Base-by-base conservation (phyloP, 1,284 basidiomycete genomes). In the Schizophyllum amplum region DNA sequence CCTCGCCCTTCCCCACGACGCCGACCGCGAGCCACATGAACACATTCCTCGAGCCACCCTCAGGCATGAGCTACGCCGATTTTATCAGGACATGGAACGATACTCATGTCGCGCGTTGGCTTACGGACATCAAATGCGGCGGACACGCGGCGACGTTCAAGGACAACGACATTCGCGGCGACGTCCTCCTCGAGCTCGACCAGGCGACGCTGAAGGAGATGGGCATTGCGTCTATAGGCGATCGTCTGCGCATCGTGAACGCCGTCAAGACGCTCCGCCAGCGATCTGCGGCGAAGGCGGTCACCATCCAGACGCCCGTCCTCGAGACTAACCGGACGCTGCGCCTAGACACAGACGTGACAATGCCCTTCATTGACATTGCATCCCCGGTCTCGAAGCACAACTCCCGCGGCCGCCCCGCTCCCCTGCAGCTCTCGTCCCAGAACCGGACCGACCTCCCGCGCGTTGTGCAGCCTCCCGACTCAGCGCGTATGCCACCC, bases 181-280 rank as follows among this genome's bases (percentile, higher is more conserved):
- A 90, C 67, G 85, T 97, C 42, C 71, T 98, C 5, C 78, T 97
- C 54, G 94, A 98, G 65, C 74, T 98, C 46, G 94, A 97, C 66
- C 90, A 93, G 71, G 71, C 76, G 4, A 88, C 84, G 1, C 72
- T 98, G 51, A 92, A 87, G 69, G 94, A 97, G 72, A 90, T 97
- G 82, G 90, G 90, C 25, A 82, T 98, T 25, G 67, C 76, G 51
- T 93, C 88, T 69, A 87, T 98, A 48, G 95, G 95, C 4, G 94
- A 98, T 69, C 75, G 93, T 54, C 84, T 97, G 17, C 83, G 92
- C 66, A 87, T 98, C 54, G 67, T 92, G 17, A 88, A 85, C 57
- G 94, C 85, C 0, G 88, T 98, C 60, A 94, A 93, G 67, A 71
- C 76, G 7, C 76, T 98, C 5, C 77, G 93, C 27, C 80, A 83